These are phyloP conservation scores for Aspergillus cristatus DNA, from an alignment of 495 filamentous ascomycete genomes.

Conservation along the genomic window DNA sequence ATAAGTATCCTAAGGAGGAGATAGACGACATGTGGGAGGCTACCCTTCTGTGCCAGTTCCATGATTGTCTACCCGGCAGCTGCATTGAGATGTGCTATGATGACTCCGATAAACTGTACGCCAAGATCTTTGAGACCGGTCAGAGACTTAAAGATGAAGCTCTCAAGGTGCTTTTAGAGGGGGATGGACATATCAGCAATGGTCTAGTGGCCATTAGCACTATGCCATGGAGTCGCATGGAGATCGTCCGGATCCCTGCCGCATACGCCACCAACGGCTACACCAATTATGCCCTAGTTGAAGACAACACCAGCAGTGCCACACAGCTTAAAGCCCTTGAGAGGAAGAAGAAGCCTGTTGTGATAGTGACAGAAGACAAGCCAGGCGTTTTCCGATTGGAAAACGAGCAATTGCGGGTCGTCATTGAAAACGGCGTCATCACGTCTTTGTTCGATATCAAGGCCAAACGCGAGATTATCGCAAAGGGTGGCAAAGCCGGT, in stretches of 20 bases:
- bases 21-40: constrained; percentile 93
- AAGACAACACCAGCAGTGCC: constrained; percentile 34
- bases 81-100: constrained; percentile 95
- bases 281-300: constrained; percentile 39
- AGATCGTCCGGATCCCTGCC: constrained; percentile 54
- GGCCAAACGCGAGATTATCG: constrained; percentile 64
- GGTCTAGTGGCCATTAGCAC: constrained; percentile 61
- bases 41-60: constrained; percentile 83
- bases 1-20: constrained; percentile 84
- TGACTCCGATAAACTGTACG: constrained; percentile 84
- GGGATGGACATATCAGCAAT: constrained; percentile 19
- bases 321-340: constrained; percentile 42
- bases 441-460: constrained; percentile 70
- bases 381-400: constrained; percentile 67
- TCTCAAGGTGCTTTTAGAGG: constrained; percentile 49
- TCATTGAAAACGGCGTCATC: constrained; percentile 65
- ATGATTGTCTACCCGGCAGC: constrained; percentile 93
- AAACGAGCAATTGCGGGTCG: constrained; percentile 64
- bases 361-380: constrained; percentile 54
- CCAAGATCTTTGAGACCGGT: constrained; percentile 69
- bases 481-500: constrained; percentile 72
- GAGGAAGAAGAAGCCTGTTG: constrained; percentile 34
- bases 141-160: constrained; percentile 60
- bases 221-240: constrained; percentile 69
- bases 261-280: constrained; percentile 14